phyloP scores from a whole-genome alignment of 306 rosid species.

The Vicia sativa region DNA sequence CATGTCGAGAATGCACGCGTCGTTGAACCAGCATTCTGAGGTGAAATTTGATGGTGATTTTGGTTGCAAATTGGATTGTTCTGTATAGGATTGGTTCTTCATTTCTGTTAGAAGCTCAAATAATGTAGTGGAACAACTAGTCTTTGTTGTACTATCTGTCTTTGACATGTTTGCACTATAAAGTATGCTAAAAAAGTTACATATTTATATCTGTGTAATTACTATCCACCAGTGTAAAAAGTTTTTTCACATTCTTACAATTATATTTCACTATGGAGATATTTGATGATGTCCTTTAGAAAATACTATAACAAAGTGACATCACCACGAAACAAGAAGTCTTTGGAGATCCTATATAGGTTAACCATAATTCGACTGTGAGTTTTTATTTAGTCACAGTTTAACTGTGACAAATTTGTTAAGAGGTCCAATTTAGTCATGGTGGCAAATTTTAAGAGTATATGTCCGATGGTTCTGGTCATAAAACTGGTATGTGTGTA shows the following conservation, averaged over 20 bases:
- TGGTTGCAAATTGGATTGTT: slow-evolving; percentile 44
- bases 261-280: background rate
- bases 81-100: slow-evolving; percentile 42
- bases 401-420: too few species aligned
- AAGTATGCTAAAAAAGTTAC: background rate
- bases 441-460: too few species aligned
- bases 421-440: background rate
- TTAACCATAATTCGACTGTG: too few species aligned
- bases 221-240: background rate
- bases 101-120: slow-evolving; percentile 40
- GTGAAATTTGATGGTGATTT: slow-evolving; percentile 58
- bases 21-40: slow-evolving; percentile 85
- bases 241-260: background rate
- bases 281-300: background rate
- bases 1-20: slow-evolving; percentile 84
- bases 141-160: slow-evolving; percentile 18
- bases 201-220: background rate
- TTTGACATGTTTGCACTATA: slow-evolving; percentile 29
- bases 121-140: slow-evolving; percentile 13
- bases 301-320: background rate
- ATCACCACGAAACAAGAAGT: background rate
- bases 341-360: too few species aligned
- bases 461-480: too few species aligned
- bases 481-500: too few species aligned
- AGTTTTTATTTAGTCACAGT: too few species aligned